Conservation (phyloP, 2,329 filamentous ascomycete species). For the Cephalotrichum gorgonifer region DNA sequence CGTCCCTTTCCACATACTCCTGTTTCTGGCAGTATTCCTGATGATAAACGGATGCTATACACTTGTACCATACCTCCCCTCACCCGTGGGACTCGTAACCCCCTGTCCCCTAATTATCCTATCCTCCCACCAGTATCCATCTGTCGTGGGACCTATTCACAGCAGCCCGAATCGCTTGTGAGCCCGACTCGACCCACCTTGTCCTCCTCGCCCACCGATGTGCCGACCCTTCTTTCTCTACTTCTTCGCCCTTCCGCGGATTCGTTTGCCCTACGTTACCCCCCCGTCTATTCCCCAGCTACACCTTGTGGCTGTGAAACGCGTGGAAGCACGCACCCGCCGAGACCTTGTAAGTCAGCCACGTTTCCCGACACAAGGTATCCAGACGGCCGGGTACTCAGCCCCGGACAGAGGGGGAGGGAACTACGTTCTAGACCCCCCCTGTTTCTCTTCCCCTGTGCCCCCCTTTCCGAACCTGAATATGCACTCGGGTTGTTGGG, state of each 20-base stretch:
- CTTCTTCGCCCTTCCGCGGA: neutral
- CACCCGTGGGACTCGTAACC: neutral
- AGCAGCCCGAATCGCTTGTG: neutral
- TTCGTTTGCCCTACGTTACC: neutral
- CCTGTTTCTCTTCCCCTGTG: neutral
- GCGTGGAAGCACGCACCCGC: neutral
- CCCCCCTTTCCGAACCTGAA: neutral
- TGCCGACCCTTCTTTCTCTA: neutral
- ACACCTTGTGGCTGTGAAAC: neutral
- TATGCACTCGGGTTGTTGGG: neutral
- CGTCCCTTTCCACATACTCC: too few species aligned
- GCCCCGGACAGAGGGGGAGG: neutral
- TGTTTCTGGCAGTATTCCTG: too few species aligned
- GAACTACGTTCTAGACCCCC: neutral
- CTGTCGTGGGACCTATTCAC: neutral
- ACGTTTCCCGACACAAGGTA: neutral
- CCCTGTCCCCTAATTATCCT: neutral
- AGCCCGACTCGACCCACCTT: neutral
- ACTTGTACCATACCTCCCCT: neutral
- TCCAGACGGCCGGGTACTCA: slow-evolving; percentile 1
- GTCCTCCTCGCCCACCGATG: neutral
- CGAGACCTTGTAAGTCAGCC: neutral
- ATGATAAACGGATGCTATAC: too few species aligned
- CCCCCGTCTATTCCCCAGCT: neutral
- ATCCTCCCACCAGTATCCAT: neutral